Evolutionary conservation across 2,329 filamentous ascomycete genomes (phyloP).

Genomic region (Raffaelea ambrosiae): DNA sequence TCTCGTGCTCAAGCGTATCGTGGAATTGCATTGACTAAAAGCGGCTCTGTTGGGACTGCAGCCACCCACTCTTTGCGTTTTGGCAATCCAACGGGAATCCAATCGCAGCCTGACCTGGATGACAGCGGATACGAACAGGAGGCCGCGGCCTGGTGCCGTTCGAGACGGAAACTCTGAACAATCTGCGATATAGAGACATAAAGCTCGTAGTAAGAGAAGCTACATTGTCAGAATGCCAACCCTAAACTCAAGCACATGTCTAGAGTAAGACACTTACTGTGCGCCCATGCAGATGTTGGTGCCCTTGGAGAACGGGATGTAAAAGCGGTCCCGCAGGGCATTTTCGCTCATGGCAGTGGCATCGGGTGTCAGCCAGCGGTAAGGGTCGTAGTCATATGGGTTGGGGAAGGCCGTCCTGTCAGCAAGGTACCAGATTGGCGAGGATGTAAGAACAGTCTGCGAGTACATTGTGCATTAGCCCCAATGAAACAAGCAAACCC

Average conservation of each 20-base stretch:
- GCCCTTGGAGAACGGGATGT: conserved; percentile 10
- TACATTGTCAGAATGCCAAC: no score
- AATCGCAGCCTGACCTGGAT: background rate
- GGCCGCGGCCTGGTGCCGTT: no score
- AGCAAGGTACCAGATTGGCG: conserved; percentile 9
- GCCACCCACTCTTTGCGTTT: background rate
- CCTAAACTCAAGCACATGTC: no score
- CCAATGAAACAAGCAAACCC: background rate
- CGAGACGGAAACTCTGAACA: background rate
- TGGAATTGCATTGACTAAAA: background rate
- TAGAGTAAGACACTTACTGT: no score
- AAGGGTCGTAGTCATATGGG: conserved; percentile 5
- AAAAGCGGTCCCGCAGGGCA: conserved; percentile 4
- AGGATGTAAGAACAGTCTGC: conserved; percentile 7
- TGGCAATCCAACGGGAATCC: background rate
- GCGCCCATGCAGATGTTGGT: conserved; percentile 8
- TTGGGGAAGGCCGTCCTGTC: conserved; percentile 5
- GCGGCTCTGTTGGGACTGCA: background rate
- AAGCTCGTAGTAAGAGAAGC: conserved; percentile 2
- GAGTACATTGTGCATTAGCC: background rate
- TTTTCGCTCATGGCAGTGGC: background rate
- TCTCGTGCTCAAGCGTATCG: no score
- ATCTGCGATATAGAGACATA: background rate
- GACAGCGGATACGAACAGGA: background rate
- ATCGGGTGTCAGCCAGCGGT: conserved; percentile 6